Evolutionary conservation across 331 rosid genomes (phyloP).

Genomic region (Rosa hybrid): DNA sequence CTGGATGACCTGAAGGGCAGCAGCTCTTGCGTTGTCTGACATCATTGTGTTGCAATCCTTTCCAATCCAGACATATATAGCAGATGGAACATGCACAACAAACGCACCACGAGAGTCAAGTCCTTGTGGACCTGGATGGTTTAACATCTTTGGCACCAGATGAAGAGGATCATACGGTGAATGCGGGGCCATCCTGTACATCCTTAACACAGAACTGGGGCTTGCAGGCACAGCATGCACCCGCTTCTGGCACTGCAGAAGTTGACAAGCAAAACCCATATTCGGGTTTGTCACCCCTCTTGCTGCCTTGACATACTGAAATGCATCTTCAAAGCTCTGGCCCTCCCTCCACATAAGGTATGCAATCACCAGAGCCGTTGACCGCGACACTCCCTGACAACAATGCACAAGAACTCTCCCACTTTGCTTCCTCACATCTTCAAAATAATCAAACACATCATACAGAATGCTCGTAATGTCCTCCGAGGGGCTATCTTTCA

Average conservation of each 20-base stretch:
- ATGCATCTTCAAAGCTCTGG: slow-evolving; percentile 87
- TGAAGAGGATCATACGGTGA: slow-evolving; percentile 92
- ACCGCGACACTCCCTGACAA: slow-evolving; percentile 90
- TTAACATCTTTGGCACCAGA: slow-evolving; percentile 78
- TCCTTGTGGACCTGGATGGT: slow-evolving; percentile 51
- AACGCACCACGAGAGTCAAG: slow-evolving; percentile 98
- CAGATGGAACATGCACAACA: slow-evolving; percentile 73
- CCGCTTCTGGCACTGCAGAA: slow-evolving; percentile 90
- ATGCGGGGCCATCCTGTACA: slow-evolving; percentile 94
- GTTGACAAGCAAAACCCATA: slow-evolving; percentile 90
- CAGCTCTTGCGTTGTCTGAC: slow-evolving; percentile 57
- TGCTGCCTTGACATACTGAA: slow-evolving; percentile 87
- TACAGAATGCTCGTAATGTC: slow-evolving; percentile 88
- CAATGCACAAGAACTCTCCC: slow-evolving; percentile 95
- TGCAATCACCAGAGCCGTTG: slow-evolving; percentile 83
- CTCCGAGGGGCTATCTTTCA: slow-evolving; percentile 83
- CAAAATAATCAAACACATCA: slow-evolving; percentile 94
- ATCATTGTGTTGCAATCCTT: slow-evolving; percentile 50
- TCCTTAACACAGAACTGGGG: slow-evolving; percentile 76
- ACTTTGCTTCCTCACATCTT: slow-evolving; percentile 76
- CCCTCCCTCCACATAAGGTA: slow-evolving; percentile 97
- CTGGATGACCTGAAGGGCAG: slow-evolving; percentile 74
- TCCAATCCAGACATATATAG: slow-evolving; percentile 85
- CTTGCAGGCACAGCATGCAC: slow-evolving; percentile 81
- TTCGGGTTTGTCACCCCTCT: slow-evolving; percentile 92